These are phyloP conservation scores for Daedalea quercina DNA, from an alignment of 768 basidiomycete genomes.

Conservation along the genomic window DNA sequence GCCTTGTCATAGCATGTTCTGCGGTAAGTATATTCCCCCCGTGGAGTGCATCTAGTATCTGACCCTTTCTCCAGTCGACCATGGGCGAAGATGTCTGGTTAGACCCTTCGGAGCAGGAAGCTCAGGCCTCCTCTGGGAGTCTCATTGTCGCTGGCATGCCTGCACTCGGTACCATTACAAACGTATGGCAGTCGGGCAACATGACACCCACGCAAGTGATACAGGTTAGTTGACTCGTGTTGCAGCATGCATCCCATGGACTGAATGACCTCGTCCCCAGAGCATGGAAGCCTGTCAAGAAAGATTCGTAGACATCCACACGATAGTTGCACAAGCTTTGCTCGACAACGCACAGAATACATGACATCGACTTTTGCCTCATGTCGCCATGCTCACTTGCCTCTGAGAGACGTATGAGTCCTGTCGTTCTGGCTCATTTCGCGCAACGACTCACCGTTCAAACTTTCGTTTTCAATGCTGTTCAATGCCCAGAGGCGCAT, in stretches of 20 bases:
- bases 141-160: conserved; percentile 84
- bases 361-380: too few relatives aligned
- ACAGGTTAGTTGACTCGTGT: conserved; percentile 37
- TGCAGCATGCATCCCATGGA: neutral
- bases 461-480: too few relatives aligned
- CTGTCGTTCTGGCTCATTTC: too few relatives aligned
- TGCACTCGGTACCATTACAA: conserved; percentile 77
- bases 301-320: conserved; percentile 69
- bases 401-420: too few relatives aligned
- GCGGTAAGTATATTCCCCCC: conserved; percentile 43
- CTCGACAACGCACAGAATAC: conserved; percentile 29
- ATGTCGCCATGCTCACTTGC: too few relatives aligned
- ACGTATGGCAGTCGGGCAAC: conserved; percentile 79
- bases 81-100: conserved; percentile 58
- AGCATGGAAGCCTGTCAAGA: conserved; percentile 66
- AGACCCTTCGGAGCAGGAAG: conserved; percentile 77
- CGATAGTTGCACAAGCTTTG: conserved; percentile 67
- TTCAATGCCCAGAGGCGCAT: too few relatives aligned
- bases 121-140: conserved; percentile 47
- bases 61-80: conserved; percentile 37
- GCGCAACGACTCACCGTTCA: too few relatives aligned
- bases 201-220: conserved; percentile 47
- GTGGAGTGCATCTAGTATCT: neutral
- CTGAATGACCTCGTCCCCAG: conserved; percentile 28
- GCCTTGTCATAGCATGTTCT: conserved; percentile 79